Evolutionary conservation across 2,329 filamentous ascomycete genomes (phyloP), one percentile per base, ranked within the genome.

Genomic region (Aspergillus carbonarius): DNA sequence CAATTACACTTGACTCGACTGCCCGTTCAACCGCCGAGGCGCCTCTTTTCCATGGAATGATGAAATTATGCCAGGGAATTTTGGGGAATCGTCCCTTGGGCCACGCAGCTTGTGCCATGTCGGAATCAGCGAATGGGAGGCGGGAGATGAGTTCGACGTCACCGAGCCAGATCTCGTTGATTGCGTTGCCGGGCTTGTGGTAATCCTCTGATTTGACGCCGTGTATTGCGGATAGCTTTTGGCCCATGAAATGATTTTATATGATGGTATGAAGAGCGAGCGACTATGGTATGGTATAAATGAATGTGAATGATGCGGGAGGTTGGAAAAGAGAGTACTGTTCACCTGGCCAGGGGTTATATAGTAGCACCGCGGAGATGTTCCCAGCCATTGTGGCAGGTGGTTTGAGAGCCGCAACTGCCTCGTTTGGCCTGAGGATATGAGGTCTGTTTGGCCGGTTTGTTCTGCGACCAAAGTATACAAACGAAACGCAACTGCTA

Each of bases 11-110:
- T 12, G 42, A 23, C 20, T 46, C 18, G 18, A 60, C n/a, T 6
- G 30, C 20, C 1, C 35, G 25, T 18, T 50, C 9, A 17, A 37
- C 20, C 15, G 9, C 23, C 23, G 48, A 57, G n/a, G 17, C 7
- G n/a, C 34, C 46, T 18, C 68, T 69, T 53, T 67, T 69, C 40
- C 74, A 51, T 7, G 73, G 74, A 15, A 76, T 76, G 40, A 75
- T 70, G 35, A 76, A 76, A 17, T 75, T 71, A 63, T 72, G 72
- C 74, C 74, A 76, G 3, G 74, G 72, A 32, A 75, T 73, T 48
- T 76, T 76, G 4, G 74, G 74, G 55, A 67, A 72, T 27, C 65
- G 66, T 9, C 67, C 65, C 5, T 60, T 55, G 1, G 71, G 70
- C 73, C 73, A 76, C 10, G 67, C 67, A 5, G 74, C 71, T 61